phyloP scores from a whole-genome alignment of 2,329 filamentous ascomycete species.

The Dothideomycetidae sp. region DNA sequence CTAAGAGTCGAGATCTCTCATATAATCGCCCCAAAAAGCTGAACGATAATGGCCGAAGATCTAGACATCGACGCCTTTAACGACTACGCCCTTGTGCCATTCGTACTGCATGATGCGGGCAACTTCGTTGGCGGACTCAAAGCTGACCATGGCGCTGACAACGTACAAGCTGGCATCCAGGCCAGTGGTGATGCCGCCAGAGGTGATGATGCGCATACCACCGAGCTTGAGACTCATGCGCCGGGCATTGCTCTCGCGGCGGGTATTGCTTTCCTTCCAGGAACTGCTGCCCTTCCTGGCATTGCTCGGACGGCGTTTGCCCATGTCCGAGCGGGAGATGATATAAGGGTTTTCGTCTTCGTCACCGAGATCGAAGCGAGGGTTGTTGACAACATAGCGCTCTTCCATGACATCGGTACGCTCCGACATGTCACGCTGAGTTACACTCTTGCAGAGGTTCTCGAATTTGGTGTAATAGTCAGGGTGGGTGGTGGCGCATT shows the following conservation, averaged over 20 bases:
- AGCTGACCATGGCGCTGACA: constrained; percentile 66
- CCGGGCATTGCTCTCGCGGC: constrained; percentile 67
- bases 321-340: constrained; percentile 24
- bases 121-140: constrained; percentile 62
- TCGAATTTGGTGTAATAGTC: constrained; percentile 70
- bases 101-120: constrained; percentile 64
- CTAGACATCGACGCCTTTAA: constrained; percentile 73
- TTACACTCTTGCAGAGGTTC: constrained; percentile 62
- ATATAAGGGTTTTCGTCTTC: constrained; percentile 77
- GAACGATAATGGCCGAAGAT: too few relatives aligned
- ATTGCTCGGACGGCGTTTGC: constrained; percentile 26
- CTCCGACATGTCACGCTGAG: constrained; percentile 55
- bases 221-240: constrained; percentile 61
- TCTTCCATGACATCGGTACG: constrained; percentile 73
- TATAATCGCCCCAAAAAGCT: too few relatives aligned
- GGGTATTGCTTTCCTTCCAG: constrained; percentile 57
- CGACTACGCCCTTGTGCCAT: constrained; percentile 74
- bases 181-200: constrained; percentile 63
- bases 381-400: constrained; percentile 82
- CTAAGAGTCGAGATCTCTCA: too few relatives aligned
- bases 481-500: constrained; percentile 70
- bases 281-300: constrained; percentile 70
- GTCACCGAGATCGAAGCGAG: constrained; percentile 66
- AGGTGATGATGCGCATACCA: constrained; percentile 60
- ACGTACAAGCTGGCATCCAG: constrained; percentile 76